Evolutionary conservation across 2,329 filamentous ascomycete genomes (phyloP).

Genomic region (Calonectria pauciramosa): DNA sequence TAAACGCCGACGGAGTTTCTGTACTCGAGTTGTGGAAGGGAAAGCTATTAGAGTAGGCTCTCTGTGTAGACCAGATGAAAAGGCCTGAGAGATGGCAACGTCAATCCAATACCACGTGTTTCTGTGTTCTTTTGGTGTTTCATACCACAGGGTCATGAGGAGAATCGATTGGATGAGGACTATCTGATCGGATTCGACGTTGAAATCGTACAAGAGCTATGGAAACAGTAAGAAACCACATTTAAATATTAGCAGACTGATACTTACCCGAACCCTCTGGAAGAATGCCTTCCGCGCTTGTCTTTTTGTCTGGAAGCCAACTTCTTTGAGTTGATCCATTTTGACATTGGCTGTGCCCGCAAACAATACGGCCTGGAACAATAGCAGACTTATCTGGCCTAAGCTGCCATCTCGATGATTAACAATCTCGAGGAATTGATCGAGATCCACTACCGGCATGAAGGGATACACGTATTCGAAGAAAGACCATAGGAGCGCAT

Average conservation of each 20-base stretch:
- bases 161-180: conserved; percentile 88
- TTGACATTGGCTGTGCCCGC: conserved; percentile 89
- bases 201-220: conserved; percentile 89
- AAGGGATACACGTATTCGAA: no score
- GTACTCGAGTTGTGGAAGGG: conserved; percentile 69
- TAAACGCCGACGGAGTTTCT: conserved; percentile 90
- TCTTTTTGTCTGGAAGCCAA: conserved; percentile 83
- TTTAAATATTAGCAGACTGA: neutral
- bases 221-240: neutral
- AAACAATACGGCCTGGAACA: conserved; percentile 96
- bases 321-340: conserved; percentile 78
- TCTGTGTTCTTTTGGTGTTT: conserved; percentile 94
- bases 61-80: conserved; percentile 91
- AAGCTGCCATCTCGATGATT: conserved; percentile 75
- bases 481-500: no score
- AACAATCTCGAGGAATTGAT: conserved; percentile 70
- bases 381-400: conserved; percentile 82
- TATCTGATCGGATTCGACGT: conserved; percentile 90
- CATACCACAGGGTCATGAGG: conserved; percentile 97
- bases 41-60: conserved; percentile 71
- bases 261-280: conserved; percentile 81
- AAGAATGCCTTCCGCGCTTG: conserved; percentile 89
- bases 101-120: conserved; percentile 99
- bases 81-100: conserved; percentile 89
- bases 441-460: conserved; percentile 66